These are phyloP conservation scores for Fusarium sterilihyphosum DNA, from an alignment of 2,329 filamentous ascomycete species.

Conservation along the genomic window DNA sequence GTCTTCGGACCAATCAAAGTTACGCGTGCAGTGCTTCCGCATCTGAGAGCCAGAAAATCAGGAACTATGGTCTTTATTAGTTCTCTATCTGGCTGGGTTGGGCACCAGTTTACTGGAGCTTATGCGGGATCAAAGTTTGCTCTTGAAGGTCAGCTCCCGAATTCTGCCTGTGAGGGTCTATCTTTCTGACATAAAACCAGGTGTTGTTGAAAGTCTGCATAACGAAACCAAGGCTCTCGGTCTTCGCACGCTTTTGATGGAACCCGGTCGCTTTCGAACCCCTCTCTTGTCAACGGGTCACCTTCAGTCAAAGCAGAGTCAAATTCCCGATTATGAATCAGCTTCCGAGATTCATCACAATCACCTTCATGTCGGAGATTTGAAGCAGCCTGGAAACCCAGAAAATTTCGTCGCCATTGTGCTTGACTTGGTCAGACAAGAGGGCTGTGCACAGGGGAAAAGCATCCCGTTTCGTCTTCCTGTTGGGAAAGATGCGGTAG, in stretches of 20 bases:
- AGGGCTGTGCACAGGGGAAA: background rate
- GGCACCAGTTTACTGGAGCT: conserved; percentile 3
- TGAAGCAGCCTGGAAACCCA: conserved; percentile 2
- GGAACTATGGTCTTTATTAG: conserved; percentile 18
- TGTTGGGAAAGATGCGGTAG: conserved; percentile 46
- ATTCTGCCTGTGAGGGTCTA: too few relatives aligned
- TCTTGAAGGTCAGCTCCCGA: background rate
- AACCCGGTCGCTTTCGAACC: conserved; percentile 12
- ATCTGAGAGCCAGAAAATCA: background rate
- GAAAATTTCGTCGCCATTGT: background rate
- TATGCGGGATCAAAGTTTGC: conserved; percentile 18
- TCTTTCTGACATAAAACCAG: background rate
- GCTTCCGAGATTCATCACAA: background rate
- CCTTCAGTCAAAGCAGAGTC: background rate
- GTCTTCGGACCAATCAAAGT: conserved; percentile 10
- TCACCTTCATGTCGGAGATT: background rate
- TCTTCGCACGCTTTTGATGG: conserved; percentile 7
- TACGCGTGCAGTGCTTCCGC: conserved; percentile 7
- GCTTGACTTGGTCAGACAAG: conserved; percentile 4
- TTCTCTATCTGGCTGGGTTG: conserved; percentile 2
- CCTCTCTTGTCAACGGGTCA: background rate
- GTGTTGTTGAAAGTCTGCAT: conserved; percentile 13
- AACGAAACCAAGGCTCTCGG: conserved; percentile 1
- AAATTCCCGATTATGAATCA: conserved; percentile 1
- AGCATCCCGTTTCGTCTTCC: conserved; percentile 38